Evolutionary conservation across 352 stramenopile species (phyloP).

Genomic region (Pythium plurisporium): DNA sequence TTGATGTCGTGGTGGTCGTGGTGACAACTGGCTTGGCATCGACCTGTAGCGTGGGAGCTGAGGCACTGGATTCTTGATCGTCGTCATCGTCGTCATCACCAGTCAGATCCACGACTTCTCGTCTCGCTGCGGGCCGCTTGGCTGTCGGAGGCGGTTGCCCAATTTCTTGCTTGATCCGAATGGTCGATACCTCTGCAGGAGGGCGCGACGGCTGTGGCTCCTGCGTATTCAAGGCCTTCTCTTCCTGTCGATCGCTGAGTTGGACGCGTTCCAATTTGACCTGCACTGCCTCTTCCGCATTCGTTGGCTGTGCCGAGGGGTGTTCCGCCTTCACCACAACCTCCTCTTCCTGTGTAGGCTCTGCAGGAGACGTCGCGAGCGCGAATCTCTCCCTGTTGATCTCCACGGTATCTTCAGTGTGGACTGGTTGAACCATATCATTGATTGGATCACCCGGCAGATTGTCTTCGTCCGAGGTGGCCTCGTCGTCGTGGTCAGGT

Average conservation of each 20-base stretch:
- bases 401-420: background rate
- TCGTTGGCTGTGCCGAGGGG: background rate
- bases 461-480: constrained; percentile 13
- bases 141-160: background rate
- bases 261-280: constrained; percentile 24
- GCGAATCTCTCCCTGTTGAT: background rate
- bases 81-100: constrained; percentile 25
- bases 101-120: constrained; percentile 28
- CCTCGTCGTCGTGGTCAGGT: constrained; percentile 2
- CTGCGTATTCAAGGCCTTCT: background rate
- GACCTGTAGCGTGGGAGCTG: background rate
- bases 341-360: too few relatives aligned
- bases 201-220: background rate
- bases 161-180: background rate
- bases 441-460: background rate
- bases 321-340: background rate
- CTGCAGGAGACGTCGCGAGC: background rate
- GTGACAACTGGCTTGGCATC: background rate
- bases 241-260: background rate
- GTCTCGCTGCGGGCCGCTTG: background rate
- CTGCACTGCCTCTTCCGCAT: background rate
- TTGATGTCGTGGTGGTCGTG: background rate
- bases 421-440: background rate
- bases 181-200: background rate
- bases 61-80: background rate